These are phyloP conservation scores for Russula sp. DNA, from an alignment of 768 basidiomycete genomes.

Conservation along the genomic window DNA sequence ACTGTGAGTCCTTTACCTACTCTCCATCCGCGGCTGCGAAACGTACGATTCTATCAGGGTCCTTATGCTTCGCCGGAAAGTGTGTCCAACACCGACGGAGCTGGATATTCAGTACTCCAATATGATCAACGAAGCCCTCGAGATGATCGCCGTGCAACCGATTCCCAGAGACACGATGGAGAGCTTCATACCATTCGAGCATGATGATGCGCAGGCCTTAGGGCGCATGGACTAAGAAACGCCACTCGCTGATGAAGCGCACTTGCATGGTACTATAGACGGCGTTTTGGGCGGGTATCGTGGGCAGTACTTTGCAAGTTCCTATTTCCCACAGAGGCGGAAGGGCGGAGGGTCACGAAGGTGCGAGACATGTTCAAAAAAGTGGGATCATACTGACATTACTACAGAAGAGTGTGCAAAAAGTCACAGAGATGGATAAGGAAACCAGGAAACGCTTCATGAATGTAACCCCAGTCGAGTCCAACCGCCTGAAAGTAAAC, in stretches of 20 bases:
- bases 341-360: neutral
- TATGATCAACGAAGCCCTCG: constrained; percentile 19
- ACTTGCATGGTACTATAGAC: constrained; percentile 6
- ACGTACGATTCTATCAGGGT: constrained; percentile 6
- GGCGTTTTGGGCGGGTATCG: neutral
- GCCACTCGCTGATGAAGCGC: neutral
- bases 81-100: constrained; percentile 17
- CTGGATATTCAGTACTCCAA: neutral
- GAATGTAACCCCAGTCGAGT: constrained; percentile 19
- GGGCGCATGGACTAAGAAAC: neutral
- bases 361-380: constrained; percentile 13
- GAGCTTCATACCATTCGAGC: neutral
- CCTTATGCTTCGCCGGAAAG: constrained; percentile 21
- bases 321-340: neutral
- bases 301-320: constrained; percentile 1
- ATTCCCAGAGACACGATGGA: neutral
- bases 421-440: constrained; percentile 15
- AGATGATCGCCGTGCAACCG: constrained; percentile 2
- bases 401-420: constrained; percentile 21
- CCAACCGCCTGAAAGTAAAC: constrained; percentile 12
- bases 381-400: constrained; percentile 13
- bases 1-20: constrained; percentile 2
- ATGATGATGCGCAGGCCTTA: neutral
- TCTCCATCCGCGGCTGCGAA: neutral
- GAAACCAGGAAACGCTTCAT: constrained; percentile 7